Evolutionary conservation across 208 protist species (phyloP).

Genomic region (Trypanosoma mega): DNA sequence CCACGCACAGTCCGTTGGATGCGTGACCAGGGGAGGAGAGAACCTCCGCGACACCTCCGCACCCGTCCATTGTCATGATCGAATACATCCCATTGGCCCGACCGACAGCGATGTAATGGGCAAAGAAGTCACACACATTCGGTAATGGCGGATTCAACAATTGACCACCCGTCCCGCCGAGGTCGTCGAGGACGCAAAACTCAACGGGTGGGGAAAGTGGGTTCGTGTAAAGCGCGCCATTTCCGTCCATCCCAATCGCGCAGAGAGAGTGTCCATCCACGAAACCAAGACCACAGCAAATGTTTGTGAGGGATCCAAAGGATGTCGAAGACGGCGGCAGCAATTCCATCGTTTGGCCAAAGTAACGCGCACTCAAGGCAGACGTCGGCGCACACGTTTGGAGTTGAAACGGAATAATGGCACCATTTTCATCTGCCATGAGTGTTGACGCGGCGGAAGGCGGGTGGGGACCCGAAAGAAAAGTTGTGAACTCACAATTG

Average conservation of each 20-base stretch:
- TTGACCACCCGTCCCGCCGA: constrained; percentile 22
- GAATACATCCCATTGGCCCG: constrained; percentile 69
- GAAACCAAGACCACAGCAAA: constrained; percentile 38
- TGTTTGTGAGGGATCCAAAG: constrained; percentile 55
- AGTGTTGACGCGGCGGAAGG: constrained; percentile 24
- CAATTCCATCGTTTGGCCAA: constrained; percentile 29
- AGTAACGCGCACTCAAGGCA: constrained; percentile 36
- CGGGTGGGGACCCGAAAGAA: constrained; percentile 28
- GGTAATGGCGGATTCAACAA: constrained; percentile 77
- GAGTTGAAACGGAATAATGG: constrained; percentile 44
- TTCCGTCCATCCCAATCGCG: constrained; percentile 66
- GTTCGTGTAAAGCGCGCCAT: constrained; percentile 38
- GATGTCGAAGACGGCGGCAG: constrained; percentile 3
- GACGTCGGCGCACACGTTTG: constrained; percentile 10
- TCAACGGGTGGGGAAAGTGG: constrained; percentile 5
- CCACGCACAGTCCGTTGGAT: constrained; percentile 58
- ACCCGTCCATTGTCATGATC: constrained; percentile 16
- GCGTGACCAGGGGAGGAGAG: constrained; percentile 54
- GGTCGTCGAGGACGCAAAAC: constrained; percentile 30
- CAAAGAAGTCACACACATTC: constrained; percentile 42
- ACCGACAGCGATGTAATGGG: constrained; percentile 39
- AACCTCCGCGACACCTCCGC: constrained; percentile 27
- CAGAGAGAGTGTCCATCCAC: constrained; percentile 35
- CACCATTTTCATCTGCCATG: constrained; percentile 65
- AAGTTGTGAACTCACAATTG: constrained; percentile 37